These are phyloP conservation scores for Lobulomyces angularis DNA, from an alignment of 192 early-diverging fungal genomes.

Conservation along the genomic window DNA sequence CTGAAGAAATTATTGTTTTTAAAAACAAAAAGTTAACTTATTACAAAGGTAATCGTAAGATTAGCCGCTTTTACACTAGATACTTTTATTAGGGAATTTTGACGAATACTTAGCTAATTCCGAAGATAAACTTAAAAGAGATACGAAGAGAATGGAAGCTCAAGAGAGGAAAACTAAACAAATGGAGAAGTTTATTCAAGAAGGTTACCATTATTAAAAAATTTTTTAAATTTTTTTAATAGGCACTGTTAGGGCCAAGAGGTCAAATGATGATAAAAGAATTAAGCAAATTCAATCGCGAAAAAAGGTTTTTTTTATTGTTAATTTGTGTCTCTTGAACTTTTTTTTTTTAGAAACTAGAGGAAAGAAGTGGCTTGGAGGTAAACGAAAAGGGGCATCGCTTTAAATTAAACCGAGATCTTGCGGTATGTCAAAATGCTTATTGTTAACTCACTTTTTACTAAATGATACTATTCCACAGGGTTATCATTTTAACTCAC, in stretches of 20 bases:
- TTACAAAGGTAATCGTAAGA: conserved; percentile 62
- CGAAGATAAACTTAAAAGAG: conserved; percentile 56
- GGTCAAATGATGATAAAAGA: conserved; percentile 72
- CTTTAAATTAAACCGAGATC: conserved; percentile 49
- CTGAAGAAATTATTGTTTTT: conserved; percentile 40
- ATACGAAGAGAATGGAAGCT: too few relatives aligned
- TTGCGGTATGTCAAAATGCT: too few relatives aligned
- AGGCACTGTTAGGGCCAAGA: too few relatives aligned
- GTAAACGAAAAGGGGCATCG: conserved; percentile 55
- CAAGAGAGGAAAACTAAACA: conserved; percentile 1
- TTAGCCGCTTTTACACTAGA: too few relatives aligned
- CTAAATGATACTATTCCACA: too few relatives aligned
- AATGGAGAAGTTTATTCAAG: conserved; percentile 13
- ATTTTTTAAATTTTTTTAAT: too few relatives aligned
- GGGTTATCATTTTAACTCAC: conserved; percentile 33
- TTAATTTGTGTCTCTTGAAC: neutral
- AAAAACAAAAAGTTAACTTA: conserved; percentile 61
- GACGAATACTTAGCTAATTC: conserved; percentile 66
- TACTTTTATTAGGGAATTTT: too few relatives aligned
- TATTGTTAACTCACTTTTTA: too few relatives aligned
- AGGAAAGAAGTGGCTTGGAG: conserved; percentile 51
- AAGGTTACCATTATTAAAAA: too few relatives aligned
- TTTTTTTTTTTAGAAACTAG: conserved; percentile 36
- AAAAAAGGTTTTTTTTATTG: conserved; percentile 37
- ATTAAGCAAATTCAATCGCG: conserved; percentile 60